Evolutionary conservation across 257 asterid genomes (phyloP), one percentile per base, ranked within the genome.

Genomic region (Ligustrum vulgare): DNA sequence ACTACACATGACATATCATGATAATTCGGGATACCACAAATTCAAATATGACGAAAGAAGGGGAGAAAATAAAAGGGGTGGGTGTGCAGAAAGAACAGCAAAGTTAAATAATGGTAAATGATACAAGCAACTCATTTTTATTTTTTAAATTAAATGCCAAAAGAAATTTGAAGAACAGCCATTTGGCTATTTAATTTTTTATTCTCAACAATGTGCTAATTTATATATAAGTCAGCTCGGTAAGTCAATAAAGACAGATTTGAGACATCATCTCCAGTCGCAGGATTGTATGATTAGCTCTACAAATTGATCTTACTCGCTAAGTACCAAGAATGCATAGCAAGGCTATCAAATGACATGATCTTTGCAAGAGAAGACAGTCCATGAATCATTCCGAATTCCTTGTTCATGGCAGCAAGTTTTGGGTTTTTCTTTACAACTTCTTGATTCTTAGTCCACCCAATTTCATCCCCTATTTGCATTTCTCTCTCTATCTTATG

Each of bases 331-430:
- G 99, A 91, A 80, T 95, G 99, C 83, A 93, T 73, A 22, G 98
- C 97, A 67, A 93, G 98, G 87, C 96, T 86, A 34, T 97, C 98
- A 32, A 95, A 93, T 32, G 99, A 81, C 58, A 91, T 36, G 76
- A 95, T 91, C 78, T 95, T 95, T 16, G 99, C 92, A 72, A 95
- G 98, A 68, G 99, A 95, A 69, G 99, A 95, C 62, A 95, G 85
- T 3, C 99, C 99, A 70, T 95, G 99, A 77, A 95, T 89, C 98
- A 95, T 93, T 41, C 98, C 98, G 31, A 95, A 95, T 69, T 93
- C 93, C 91, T 91, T 95, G 97, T 95, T 95, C 99, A 95, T 93
- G 67, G 97, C 79, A 69, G 93, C 91, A 74, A 93, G 97, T 86
- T 93, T 88, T 8, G 97, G 98, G 32, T 93, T 91, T 43, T 65